A percentile compares a stretch with the other conserved stretches of the same genome.
Evolutionary conservation across 768 basidiomycete genomes (phyloP).

Genomic region (Lepiota brunneoincarnata): DNA sequence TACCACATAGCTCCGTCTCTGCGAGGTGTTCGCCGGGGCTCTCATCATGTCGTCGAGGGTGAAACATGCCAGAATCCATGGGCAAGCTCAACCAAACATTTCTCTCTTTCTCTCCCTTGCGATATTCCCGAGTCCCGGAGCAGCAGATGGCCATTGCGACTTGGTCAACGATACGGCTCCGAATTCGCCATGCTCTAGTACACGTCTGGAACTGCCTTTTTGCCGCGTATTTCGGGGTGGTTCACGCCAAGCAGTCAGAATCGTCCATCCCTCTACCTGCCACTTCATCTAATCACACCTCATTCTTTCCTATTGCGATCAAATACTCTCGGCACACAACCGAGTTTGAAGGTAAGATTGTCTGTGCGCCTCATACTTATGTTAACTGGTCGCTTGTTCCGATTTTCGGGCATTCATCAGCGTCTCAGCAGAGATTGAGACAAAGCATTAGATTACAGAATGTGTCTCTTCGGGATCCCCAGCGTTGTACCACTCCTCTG

Average conservation of each 20-base stretch:
- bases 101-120: no score
- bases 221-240: neutral
- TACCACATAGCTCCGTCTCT: no score
- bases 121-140: no score
- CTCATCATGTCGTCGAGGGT: no score
- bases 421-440: neutral
- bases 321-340: neutral
- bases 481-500: constrained; percentile 7
- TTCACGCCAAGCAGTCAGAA: neutral
- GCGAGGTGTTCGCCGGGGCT: no score
- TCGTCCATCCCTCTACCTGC: neutral
- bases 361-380: neutral
- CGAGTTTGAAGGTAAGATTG: neutral
- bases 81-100: no score
- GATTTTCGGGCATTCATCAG: neutral
- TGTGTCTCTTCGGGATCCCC: neutral
- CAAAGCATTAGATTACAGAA: neutral
- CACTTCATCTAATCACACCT: neutral
- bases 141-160: no score
- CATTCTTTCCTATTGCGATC: neutral
- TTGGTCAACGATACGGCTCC: no score
- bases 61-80: no score
- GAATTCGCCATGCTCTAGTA: no score
- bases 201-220: neutral
- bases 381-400: neutral